These are phyloP conservation scores for Cladorrhinum sp. DNA, from an alignment of 2,329 filamentous ascomycete species.

Conservation along the genomic window DNA sequence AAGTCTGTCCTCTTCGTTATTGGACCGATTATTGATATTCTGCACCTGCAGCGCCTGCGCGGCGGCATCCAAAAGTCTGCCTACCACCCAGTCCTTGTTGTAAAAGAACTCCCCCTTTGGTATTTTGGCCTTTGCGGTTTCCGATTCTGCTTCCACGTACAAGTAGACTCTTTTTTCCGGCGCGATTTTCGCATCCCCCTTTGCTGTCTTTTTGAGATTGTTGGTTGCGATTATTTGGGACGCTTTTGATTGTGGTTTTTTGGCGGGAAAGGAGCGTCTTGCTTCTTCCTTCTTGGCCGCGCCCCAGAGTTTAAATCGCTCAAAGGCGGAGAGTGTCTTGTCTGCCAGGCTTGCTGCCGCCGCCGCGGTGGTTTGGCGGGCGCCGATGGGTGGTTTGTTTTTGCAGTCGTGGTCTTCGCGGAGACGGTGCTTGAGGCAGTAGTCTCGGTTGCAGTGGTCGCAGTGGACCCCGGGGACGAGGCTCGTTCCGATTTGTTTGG, in stretches of 20 bases:
- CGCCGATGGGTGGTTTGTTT: constrained; percentile 63
- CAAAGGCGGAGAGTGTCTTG: constrained; percentile 70
- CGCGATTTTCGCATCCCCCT: constrained; percentile 81
- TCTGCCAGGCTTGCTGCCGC: constrained; percentile 50
- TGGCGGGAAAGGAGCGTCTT: constrained; percentile 57
- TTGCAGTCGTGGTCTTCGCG: constrained; percentile 80
- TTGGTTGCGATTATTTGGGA: constrained; percentile 68
- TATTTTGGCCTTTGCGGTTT: constrained; percentile 78
- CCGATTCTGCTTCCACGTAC: constrained; percentile 84
- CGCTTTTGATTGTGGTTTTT: constrained; percentile 60
- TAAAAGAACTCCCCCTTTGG: constrained; percentile 81
- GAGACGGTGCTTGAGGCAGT: constrained; percentile 75
- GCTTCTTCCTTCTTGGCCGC: constrained; percentile 66
- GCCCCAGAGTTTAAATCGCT: constrained; percentile 77
- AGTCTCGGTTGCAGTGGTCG: constrained; percentile 65
- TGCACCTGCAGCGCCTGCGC: constrained; percentile 74
- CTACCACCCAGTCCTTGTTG: constrained; percentile 83
- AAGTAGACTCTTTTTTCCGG: constrained; percentile 85
- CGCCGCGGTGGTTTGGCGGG: constrained; percentile 38
- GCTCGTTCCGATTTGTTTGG: constrained; percentile 67
- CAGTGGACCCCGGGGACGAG: constrained; percentile 70
- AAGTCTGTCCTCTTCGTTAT: constrained; percentile 73
- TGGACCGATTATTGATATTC: constrained; percentile 78
- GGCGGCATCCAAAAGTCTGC: constrained; percentile 74
- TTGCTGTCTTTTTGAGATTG: constrained; percentile 78